These are phyloP conservation scores for Vitis hybrid DNA, from an alignment of 177 flowering plant species.

Conservation along the genomic window DNA sequence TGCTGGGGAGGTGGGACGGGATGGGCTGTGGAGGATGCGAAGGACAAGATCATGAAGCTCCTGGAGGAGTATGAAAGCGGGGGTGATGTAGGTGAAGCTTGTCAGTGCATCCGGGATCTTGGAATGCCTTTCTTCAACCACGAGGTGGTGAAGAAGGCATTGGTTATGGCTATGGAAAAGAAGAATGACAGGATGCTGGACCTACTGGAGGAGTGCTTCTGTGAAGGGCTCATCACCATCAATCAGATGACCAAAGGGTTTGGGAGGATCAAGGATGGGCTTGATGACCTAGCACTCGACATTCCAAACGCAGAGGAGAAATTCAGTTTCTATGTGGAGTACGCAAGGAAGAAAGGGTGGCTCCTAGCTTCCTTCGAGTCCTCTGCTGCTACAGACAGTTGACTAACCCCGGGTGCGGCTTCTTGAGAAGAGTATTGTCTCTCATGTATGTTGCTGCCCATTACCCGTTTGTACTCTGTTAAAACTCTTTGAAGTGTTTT, in stretches of 20 bases:
- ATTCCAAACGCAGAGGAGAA: slow-evolving; percentile 91
- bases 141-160: slow-evolving; percentile 95
- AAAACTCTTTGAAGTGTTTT: slow-evolving; percentile 2
- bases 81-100: slow-evolving; percentile 84
- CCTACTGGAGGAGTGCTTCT: slow-evolving; percentile 76
- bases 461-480: slow-evolving; percentile 9
- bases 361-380: slow-evolving; percentile 50
- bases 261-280: slow-evolving; percentile 67
- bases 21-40: slow-evolving; percentile 99
- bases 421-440: slow-evolving; percentile 25
- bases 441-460: slow-evolving; percentile 25
- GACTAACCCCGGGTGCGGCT: slow-evolving; percentile 11
- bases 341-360: slow-evolving; percentile 79
- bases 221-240: slow-evolving; percentile 86
- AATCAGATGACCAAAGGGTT: slow-evolving; percentile 97
- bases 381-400: slow-evolving; percentile 15
- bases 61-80: slow-evolving; percentile 93
- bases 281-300: slow-evolving; percentile 94
- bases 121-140: slow-evolving; percentile 98
- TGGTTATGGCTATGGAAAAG: slow-evolving; percentile 99
- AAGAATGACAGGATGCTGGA: slow-evolving; percentile 87
- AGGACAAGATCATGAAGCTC: slow-evolving; percentile 88
- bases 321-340: slow-evolving; percentile 56
- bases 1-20: slow-evolving; percentile 99
- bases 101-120: slow-evolving; percentile 90